These are phyloP conservation scores for Daldinia loculata DNA, from an alignment of 495 filamentous ascomycete species.

Conservation along the genomic window DNA sequence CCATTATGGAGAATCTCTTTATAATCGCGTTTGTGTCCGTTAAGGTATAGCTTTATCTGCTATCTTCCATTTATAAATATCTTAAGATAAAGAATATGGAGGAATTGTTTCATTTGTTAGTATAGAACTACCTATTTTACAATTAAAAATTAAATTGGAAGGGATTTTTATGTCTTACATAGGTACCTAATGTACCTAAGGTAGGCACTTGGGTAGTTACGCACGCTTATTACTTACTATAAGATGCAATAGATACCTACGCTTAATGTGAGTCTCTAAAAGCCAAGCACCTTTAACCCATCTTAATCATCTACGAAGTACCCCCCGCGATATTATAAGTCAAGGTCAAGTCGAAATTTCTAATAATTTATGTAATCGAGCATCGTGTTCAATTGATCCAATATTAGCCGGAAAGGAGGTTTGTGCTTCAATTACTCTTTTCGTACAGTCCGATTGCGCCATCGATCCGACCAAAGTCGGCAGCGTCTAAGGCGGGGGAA, in stretches of 20 bases:
- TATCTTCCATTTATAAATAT: background rate
- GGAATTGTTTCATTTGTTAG: no score
- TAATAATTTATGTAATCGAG: background rate
- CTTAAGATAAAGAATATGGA: no score
- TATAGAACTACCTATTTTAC: no score
- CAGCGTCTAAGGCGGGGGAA: slow-evolving; percentile 24
- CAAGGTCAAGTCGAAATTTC: background rate
- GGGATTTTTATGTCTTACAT: no score
- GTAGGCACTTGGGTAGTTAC: no score
- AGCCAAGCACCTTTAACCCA: background rate
- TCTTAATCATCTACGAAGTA: background rate
- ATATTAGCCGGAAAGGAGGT: background rate
- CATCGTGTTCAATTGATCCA: background rate
- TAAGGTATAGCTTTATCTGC: background rate
- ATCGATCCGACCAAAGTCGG: slow-evolving; percentile 30
- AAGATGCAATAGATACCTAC: no score
- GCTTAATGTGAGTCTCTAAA: background rate
- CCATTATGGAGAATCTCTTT: background rate
- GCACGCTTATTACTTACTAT: no score
- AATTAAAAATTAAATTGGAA: no score
- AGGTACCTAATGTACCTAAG: no score
- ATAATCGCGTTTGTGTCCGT: background rate
- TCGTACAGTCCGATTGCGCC: slow-evolving; percentile 33
- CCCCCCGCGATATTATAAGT: background rate
- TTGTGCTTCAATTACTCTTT: background rate